Evolutionary conservation across 371 early-diverging fungal species (phyloP), one percentile per base, ranked within the genome.

Genomic region (Mortierella sp.): DNA sequence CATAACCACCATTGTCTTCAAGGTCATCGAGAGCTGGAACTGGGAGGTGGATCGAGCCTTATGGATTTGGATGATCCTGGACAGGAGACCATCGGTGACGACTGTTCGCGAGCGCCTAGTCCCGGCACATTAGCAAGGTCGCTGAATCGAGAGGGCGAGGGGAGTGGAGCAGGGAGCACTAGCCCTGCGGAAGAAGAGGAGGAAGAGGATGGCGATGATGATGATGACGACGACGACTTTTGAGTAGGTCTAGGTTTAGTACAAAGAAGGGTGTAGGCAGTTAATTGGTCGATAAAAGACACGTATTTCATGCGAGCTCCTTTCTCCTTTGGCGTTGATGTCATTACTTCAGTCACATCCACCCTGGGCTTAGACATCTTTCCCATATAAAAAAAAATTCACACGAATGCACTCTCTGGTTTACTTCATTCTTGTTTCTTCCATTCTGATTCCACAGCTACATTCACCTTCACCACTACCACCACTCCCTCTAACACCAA

Each of bases 111-210:
- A 43, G 24, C 63, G 32, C 63, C 77, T 4, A 81, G 81, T 24
- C 81, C 81, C n/a, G 70, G 81, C 10, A 65, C 56, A 27, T 56
- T 80, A 46, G 81, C 74, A 10, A 54, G 70, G 68, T 68, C 73
- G 12, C 32, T 81, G 48, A 41, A 81, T 54, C 41, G 81, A 65
- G 77, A 76, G 56, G 63, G 74, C 4, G 74, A 76, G 32, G 77
- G 74, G 18, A 81, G 81, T 76, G 81, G 77, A 24, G 77, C 81
- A 24, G 77, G 77, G 1, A 81, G 81, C 29, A 60, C 74, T 35
- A 81, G 81, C 24, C 81, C 81, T 54, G 71, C 51, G 16, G 81
- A 81, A 63, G 74, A 76, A n/a, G 77, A 76, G 27, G 81, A 76
- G 11, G 81, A 74, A 3, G 76, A 74, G 27, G 73, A 72, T 63